Base-by-base conservation (phyloP, 73 alveolate species). In the Tetrahymena elliotti region DNA sequence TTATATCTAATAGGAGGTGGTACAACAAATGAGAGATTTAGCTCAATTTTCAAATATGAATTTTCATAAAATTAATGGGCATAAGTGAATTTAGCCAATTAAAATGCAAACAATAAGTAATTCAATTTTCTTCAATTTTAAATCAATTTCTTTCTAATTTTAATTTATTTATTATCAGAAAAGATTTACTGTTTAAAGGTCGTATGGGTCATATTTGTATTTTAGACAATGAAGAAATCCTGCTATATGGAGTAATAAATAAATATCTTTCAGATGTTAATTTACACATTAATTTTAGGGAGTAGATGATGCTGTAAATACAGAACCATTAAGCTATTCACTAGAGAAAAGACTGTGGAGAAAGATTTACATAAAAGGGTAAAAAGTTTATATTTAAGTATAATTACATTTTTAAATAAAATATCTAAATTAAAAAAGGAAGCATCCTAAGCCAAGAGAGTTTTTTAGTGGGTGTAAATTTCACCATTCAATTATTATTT, bases 121-220 rank as follows among this genome's bases (percentile, higher is more conserved):
- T 4, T 68, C 38, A 2, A 68, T 31, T 68, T 24, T 5, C 8
- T 68, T 6, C 16, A 68, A 27, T 16, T 68, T 68, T 31, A 27
- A 4, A 27, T 68, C 20, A 31, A n/a, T 68, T 68, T 22, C 13
- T 24, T 22, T 4, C 38, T 31, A 27, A 53, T 94, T 6, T 33
- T 39, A 9, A 94, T 47, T 3, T 52, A 92, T 83, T 36, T n/a
- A n/a, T n/a, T n/a, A 94, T 83, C 68, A 84, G 95, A 33, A 94
- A 94, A 88, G 93, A 88, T 35, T 84, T 84, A 22, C 84, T 94
- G 24, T 94, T 94, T 41, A 94, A 94, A 88, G 96, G 96, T 16
- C 84, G 96, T 33, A 84, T 40, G 52, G 96, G 96, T 12, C 96
- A 94, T 88, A 94, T 94, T 34, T 84, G 95, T 84, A 83, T 94